Conservation (phyloP, 2,329 filamentous ascomycete genomes). For the Paraphoma sp. region DNA sequence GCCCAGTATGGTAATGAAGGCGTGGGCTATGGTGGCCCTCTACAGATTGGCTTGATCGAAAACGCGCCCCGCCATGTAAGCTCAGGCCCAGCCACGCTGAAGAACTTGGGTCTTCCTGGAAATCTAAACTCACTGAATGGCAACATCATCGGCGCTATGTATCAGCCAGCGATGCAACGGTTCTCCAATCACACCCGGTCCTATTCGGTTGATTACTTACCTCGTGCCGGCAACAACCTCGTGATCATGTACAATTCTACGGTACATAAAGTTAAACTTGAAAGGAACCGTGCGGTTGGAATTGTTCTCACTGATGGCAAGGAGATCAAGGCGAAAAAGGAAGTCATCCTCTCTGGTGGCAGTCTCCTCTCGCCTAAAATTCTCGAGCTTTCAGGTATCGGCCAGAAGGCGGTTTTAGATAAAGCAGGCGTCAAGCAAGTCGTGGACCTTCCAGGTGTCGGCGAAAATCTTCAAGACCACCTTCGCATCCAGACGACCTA, state of each 20-base stretch:
- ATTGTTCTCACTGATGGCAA: conserved; percentile 32
- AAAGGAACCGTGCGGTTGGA: conserved; percentile 25
- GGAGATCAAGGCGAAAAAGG: conserved; percentile 33
- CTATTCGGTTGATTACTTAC: conserved; percentile 55
- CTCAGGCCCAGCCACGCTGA: conserved; percentile 55
- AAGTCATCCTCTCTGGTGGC: conserved; percentile 32
- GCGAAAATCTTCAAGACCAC: conserved; percentile 39
- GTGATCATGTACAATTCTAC: conserved; percentile 42
- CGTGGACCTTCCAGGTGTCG: conserved; percentile 24
- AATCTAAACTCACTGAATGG: conserved; percentile 57
- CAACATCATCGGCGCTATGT: conserved; percentile 57
- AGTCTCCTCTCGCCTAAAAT: conserved; percentile 24
- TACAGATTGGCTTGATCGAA: conserved; percentile 48
- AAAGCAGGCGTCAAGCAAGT: conserved; percentile 18
- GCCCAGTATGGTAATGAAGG: conserved; percentile 31
- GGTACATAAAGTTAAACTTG: conserved; percentile 48
- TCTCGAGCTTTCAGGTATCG: conserved; percentile 31
- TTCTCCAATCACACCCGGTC: conserved; percentile 56
- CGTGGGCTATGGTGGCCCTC: conserved; percentile 34
- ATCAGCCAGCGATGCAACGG: conserved; percentile 58
- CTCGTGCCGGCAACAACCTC: conserved; percentile 51
- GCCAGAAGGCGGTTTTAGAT: conserved; percentile 11
- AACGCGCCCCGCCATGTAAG: conserved; percentile 52
- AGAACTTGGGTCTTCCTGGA: conserved; percentile 50
- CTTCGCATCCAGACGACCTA: conserved; percentile 29